Evolutionary conservation across 2,329 filamentous ascomycete genomes (phyloP), one percentile per base, ranked within the genome.

Genomic region (Exophiala alcalophila): DNA sequence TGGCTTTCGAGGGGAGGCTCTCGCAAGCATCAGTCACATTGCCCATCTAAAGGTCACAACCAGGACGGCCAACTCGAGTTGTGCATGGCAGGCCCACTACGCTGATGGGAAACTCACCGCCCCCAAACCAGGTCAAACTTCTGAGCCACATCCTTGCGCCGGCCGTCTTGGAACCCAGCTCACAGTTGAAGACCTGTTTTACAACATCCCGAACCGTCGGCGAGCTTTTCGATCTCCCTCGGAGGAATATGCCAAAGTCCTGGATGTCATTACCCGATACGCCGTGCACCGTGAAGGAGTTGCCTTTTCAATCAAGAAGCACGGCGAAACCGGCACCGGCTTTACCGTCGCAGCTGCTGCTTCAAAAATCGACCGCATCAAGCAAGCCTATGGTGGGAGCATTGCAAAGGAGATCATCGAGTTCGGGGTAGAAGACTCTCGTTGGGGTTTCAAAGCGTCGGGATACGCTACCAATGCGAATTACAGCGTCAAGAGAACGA

Each of bases 21-120:
- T 98, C 40, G 92, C 92, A 10, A 97, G 92, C 66, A 98, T 98
- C 63, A 97, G 91, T 61, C 92, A 98, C 62, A 96, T 98, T 57
- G 91, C 94, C 23, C 94, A 98, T 69, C 74, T 98, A 15, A 88
- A 84, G 3, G 88, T 98, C 29, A 97, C 91, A 1, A 98, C 94
- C 5, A 94, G 89, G 63, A 97, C 90, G 1, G 84, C 85, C 45
- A 82, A 88, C 29, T 94, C 90, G 0, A 83, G 80, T 55, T 86
- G 88, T 65, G 92, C 92, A 11, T 98, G 86, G 86, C 83, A 86
- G 61, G 90, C 90, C 15, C 81, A 86, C 54, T 98, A 95, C 61
- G 79, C 85, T 14, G 83, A 86, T 60, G 91, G 92, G 10, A 86
- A 82, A 54, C 74, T 97, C 30, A 77, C 80, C 5, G 83, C 91